Base-by-base conservation (phyloP, 768 basidiomycete species). In the Polyporus arcularius region DNA sequence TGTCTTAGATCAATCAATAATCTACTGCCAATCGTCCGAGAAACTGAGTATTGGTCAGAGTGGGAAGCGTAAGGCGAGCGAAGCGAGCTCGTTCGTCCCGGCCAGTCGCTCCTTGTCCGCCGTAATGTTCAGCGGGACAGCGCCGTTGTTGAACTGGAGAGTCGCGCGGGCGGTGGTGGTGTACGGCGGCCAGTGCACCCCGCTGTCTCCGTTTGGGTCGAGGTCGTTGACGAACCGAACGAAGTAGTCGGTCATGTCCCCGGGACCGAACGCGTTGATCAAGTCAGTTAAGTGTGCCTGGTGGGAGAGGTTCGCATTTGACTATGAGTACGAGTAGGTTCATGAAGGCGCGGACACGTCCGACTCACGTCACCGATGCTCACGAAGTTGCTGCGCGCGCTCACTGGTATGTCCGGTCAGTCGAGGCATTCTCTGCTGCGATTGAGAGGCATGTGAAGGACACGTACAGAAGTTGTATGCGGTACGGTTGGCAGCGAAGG, bases 251-350 rank as follows among this genome's bases (percentile, higher is more conserved):
- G 78, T 68, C 66, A 84, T 70, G 57, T 82, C 80, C 18, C 74
- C 74, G 2, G 70, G 75, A 1, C 70, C 72, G 56, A 79, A 84
- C 15, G 79, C 67, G 31, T 79, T 75, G 14, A 74, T 55, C 7
- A 83, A 14, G 62, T 85, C 81, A 0, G 78, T 73, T 10, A 59
- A 66, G 54, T 85, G 84, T 26, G 73, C 71, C 81, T 82, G 30
- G 21, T 26, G 21, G 21, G 21, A 26, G 21, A 26, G 16, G 11
- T 11, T 30, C 39, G 54, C 21, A 2, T 40, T 28, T 26, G 11
- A 45, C 35, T 35, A 21, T 48, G 8, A n/a, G 18, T 15, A n/a
- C 9, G 8, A n/a, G 9, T 46, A 21, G 40, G 14, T 26, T 26
- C 21, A 26, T 26, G 21, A 26, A 26, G 21, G 21, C 21, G 21